Percentiles rank a stretch among this genome's conserved stretches.
Conservation (phyloP, 805 yeast genomes). For the Candida tibetensis region DNA sequence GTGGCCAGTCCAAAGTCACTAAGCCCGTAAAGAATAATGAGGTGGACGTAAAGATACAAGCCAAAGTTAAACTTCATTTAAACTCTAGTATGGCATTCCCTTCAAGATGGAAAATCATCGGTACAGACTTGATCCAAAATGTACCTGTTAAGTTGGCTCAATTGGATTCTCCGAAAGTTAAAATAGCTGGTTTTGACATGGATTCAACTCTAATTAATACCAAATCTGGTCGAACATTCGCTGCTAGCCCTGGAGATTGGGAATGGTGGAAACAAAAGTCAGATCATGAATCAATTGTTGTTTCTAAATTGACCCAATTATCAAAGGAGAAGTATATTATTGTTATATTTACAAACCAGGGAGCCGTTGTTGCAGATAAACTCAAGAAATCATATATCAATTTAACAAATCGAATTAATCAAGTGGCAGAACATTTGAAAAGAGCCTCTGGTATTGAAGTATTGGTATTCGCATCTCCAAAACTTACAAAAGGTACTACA, state of each 20-base stretch:
- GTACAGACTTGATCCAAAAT: slow-evolving; percentile 8
- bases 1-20: background rate
- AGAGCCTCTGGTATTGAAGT: slow-evolving; percentile 16
- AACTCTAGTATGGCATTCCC: background rate
- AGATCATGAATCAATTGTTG: slow-evolving; percentile 17
- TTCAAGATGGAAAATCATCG: slow-evolving; percentile 5
- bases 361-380: slow-evolving; percentile 49
- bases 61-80: too few species aligned
- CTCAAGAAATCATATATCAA: slow-evolving; percentile 34
- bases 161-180: slow-evolving; percentile 12
- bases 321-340: slow-evolving; percentile 33
- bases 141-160: background rate
- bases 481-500: slow-evolving; percentile 32
- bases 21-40: background rate
- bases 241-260: slow-evolving; percentile 72
- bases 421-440: slow-evolving; percentile 27
- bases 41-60: too few species aligned
- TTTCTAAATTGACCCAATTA: slow-evolving; percentile 21
- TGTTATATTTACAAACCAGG: slow-evolving; percentile 86
- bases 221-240: slow-evolving; percentile 58
- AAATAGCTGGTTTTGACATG: slow-evolving; percentile 75
- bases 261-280: slow-evolving; percentile 37
- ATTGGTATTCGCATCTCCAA: slow-evolving; percentile 64
- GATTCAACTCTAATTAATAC: slow-evolving; percentile 77
- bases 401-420: slow-evolving; percentile 42